Conservation (phyloP, 805 yeast species). For the Lachancea meyersii region DNA sequence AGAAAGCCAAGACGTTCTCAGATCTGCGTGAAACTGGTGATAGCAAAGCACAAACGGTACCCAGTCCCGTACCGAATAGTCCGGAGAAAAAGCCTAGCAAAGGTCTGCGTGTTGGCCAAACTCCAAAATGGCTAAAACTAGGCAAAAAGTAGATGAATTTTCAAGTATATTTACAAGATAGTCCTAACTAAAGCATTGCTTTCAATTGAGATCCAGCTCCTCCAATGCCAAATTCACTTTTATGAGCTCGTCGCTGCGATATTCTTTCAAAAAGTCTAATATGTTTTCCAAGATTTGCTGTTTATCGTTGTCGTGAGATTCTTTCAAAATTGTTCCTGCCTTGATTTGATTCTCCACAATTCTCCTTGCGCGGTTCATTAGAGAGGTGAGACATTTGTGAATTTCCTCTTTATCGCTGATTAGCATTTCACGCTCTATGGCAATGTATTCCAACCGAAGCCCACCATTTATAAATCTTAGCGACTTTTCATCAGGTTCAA, state of each 20-base stretch:
- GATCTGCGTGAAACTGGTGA: constrained; percentile 27
- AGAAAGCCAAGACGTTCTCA: constrained; percentile 29
- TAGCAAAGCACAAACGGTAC: constrained; percentile 7
- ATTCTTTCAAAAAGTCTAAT: constrained; percentile 11
- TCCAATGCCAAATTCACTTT: constrained; percentile 14
- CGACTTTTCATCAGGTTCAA: constrained; percentile 10
- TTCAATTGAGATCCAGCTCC: constrained; percentile 11
- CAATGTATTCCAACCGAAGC: constrained; percentile 17
- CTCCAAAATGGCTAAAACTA: constrained; percentile 38
- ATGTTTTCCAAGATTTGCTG: constrained; percentile 11
- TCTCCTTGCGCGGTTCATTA: constrained; percentile 3
- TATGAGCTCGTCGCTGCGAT: constrained; percentile 14
- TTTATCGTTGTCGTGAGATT: background rate
- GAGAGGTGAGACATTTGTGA: background rate
- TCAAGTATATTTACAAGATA: constrained; percentile 1
- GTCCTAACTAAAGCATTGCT: background rate
- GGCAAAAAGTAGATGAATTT: constrained; percentile 30
- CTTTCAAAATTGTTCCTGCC: constrained; percentile 4
- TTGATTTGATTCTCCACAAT: constrained; percentile 2
- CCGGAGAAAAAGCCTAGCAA: constrained; percentile 7
- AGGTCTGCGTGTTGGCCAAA: constrained; percentile 12
- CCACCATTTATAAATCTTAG: constrained; percentile 19
- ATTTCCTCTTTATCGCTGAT: background rate
- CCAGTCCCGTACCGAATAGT: constrained; percentile 11
- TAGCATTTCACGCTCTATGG: constrained; percentile 5